Conservation (phyloP, 495 filamentous ascomycete species). For the Amorphotheca resinae region DNA sequence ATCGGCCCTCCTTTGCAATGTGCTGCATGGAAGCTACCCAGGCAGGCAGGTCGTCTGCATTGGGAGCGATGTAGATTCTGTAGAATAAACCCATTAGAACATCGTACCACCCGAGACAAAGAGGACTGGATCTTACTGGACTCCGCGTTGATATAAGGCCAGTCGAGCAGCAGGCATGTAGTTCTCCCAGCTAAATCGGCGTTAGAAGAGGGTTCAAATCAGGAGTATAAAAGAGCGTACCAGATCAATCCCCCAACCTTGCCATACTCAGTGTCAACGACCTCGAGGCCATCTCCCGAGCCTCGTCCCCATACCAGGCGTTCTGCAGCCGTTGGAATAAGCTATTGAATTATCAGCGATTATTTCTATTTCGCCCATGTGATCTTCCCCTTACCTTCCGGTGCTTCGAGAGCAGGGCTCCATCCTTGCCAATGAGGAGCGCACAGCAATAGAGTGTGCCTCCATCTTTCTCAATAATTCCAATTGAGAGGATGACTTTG, state of each 20-base stretch:
- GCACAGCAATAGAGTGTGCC: constrained; percentile 30
- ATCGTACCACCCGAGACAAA: too few species aligned
- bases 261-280: constrained; percentile 29
- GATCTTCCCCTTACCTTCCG: constrained; percentile 23
- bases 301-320: constrained; percentile 31
- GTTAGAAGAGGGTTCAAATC: neutral
- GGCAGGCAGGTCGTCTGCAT: constrained; percentile 28
- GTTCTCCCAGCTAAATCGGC: constrained; percentile 27
- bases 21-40: constrained; percentile 33
- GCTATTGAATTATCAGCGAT: constrained; percentile 9
- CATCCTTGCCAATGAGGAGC: constrained; percentile 26
- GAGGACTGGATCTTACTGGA: constrained; percentile 24
- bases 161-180: constrained; percentile 32
- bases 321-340: constrained; percentile 30
- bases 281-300: constrained; percentile 27
- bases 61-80: constrained; percentile 30
- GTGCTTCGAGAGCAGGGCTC: constrained; percentile 25
- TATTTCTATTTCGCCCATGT: neutral
- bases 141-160: constrained; percentile 30
- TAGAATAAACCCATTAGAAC: too few species aligned
- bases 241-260: constrained; percentile 33
- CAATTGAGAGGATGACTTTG: constrained; percentile 25
- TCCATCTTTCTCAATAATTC: constrained; percentile 32
- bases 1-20: constrained; percentile 32
- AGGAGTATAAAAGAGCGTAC: constrained; percentile 11